These are phyloP conservation scores for Echium plantagineum DNA, from an alignment of 257 asterid species.

Conservation along the genomic window DNA sequence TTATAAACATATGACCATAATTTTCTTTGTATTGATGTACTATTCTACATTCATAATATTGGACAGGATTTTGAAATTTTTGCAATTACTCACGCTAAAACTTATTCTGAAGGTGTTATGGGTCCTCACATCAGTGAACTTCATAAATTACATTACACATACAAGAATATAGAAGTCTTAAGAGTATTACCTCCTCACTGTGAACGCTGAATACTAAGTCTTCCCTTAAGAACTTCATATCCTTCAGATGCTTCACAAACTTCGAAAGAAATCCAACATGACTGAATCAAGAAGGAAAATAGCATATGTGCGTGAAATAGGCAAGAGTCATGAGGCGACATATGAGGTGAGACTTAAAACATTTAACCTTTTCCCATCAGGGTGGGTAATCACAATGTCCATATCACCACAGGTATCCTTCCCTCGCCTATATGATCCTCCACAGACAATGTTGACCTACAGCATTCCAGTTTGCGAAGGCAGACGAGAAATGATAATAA, in stretches of 20 bases:
- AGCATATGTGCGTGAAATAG: background rate
- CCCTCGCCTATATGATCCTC: slow-evolving; percentile 97
- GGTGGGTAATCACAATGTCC: slow-evolving; percentile 84
- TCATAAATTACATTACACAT: background rate
- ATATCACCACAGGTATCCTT: slow-evolving; percentile 89
- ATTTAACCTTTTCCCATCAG: slow-evolving; percentile 72
- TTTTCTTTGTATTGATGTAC: too few species aligned
- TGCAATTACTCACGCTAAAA: background rate
- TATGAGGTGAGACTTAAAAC: slow-evolving; percentile 6
- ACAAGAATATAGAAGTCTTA: background rate
- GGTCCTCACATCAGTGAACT: background rate
- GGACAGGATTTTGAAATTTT: background rate
- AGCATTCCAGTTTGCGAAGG: slow-evolving; percentile 9
- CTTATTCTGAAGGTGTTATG: background rate
- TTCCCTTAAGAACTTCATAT: slow-evolving; percentile 70
- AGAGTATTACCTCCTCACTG: slow-evolving; percentile 68
- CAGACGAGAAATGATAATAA: slow-evolving; percentile 8
- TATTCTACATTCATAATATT: too few species aligned
- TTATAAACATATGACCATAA: too few species aligned
- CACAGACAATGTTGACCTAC: slow-evolving; percentile 69
- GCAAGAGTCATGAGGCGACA: background rate
- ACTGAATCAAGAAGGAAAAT: slow-evolving; percentile 27
- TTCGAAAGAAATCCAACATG: slow-evolving; percentile 79
- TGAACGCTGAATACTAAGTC: slow-evolving; percentile 71
- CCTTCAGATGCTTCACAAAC: slow-evolving; percentile 58